These are phyloP conservation scores for Rhododendron ferrugineum DNA, from an alignment of 148 eudicot genomes.

Conservation along the genomic window DNA sequence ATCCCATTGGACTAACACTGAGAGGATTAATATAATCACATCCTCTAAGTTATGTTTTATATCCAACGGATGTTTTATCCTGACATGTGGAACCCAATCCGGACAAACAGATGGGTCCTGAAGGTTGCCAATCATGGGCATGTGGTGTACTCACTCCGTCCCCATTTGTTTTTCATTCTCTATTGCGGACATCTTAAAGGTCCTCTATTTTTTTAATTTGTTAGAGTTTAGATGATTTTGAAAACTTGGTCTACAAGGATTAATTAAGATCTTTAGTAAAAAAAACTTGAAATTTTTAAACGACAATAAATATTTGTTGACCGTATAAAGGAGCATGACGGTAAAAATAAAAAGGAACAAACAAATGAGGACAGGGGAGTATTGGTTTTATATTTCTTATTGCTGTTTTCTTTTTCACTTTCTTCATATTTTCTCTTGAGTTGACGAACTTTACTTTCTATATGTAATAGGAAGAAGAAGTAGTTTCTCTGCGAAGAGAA, in stretches of 20 bases:
- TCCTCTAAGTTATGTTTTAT: not conserved
- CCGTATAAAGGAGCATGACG: not conserved
- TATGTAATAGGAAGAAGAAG: slow-evolving; percentile 38
- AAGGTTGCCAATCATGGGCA: not conserved
- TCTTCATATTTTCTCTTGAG: not conserved
- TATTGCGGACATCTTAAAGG: not conserved
- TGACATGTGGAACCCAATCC: not conserved
- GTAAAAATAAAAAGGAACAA: not conserved
- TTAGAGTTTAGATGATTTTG: not conserved
- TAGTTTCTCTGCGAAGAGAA: slow-evolving; percentile 34
- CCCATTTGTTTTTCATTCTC: not conserved
- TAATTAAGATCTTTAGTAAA: not conserved
- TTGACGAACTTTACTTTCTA: slow-evolving; percentile 1
- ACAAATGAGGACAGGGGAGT: not conserved
- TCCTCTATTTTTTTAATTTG: not conserved
- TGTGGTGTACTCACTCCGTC: not conserved
- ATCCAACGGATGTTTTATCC: not conserved
- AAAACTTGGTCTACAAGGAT: not conserved
- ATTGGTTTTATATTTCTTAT: not conserved
- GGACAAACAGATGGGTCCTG: not conserved
- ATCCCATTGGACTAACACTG: not conserved
- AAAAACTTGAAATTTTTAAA: not conserved
- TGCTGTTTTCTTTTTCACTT: not conserved
- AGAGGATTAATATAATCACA: not conserved
- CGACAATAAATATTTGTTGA: not conserved